Evolutionary conservation across 1,284 basidiomycete species (phyloP).

Genomic region (Psilocybe mexicana): DNA sequence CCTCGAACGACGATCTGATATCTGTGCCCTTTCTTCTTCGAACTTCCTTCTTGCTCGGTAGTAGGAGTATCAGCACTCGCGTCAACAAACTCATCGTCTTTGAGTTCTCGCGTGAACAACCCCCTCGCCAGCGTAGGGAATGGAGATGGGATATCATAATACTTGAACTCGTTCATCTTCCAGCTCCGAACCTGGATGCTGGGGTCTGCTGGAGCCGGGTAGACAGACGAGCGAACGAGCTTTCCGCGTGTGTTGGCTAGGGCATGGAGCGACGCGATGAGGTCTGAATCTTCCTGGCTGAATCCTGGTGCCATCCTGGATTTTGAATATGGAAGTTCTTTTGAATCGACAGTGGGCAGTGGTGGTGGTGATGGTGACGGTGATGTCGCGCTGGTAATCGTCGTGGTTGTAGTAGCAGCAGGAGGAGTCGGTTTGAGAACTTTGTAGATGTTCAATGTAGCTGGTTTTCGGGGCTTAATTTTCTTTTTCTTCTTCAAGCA

Average conservation of each 20-base stretch:
- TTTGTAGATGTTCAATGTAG: slow-evolving; percentile 7
- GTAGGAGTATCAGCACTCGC: not conserved
- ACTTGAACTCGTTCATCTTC: slow-evolving; percentile 97
- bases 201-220: slow-evolving; percentile 56
- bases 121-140: slow-evolving; percentile 92
- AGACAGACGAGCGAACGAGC: slow-evolving; percentile 56
- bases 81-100: slow-evolving; percentile 19
- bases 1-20: slow-evolving; percentile 87
- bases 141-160: slow-evolving; percentile 84
- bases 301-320: slow-evolving; percentile 1
- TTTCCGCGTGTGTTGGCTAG: slow-evolving; percentile 57
- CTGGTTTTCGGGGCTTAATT: slow-evolving; percentile 2
- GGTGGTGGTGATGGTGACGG: not conserved
- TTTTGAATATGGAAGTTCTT: not conserved
- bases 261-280: slow-evolving; percentile 51
- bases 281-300: slow-evolving; percentile 47
- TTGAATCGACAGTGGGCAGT: not conserved
- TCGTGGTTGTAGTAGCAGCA: not conserved
- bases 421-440: not conserved
- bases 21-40: slow-evolving; percentile 19
- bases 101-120: slow-evolving; percentile 61
- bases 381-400: no score
- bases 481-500: slow-evolving; percentile 9
- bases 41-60: slow-evolving; percentile 17
- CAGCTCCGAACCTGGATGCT: slow-evolving; percentile 70